Evolutionary conservation across 176 grass and related monocot species (phyloP).

Genomic region (Rhipidocladum racemiflorum): DNA sequence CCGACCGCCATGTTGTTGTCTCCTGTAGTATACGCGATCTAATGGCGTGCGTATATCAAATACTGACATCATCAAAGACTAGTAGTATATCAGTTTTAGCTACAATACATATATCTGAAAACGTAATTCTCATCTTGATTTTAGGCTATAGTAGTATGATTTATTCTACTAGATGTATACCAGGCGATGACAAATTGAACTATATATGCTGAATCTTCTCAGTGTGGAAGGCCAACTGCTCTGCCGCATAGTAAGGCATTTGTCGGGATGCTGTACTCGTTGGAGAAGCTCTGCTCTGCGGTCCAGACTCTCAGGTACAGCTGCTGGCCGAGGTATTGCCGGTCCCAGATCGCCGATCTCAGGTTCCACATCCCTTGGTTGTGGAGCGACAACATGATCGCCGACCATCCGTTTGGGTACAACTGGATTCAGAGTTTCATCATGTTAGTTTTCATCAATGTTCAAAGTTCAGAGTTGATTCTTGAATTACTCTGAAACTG

Average conservation of each 20-base stretch:
- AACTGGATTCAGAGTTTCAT: conserved; percentile 40
- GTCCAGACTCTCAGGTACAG: conserved; percentile 89
- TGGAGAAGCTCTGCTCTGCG: conserved; percentile 59
- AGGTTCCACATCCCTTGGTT: conserved; percentile 96
- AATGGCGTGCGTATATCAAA: too few relatives aligned
- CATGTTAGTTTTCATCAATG: not conserved
- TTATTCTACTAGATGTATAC: conserved; percentile 27
- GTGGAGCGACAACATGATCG: conserved; percentile 88
- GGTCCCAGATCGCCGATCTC: conserved; percentile 65
- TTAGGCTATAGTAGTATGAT: conserved; percentile 15
- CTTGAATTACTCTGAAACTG: not conserved
- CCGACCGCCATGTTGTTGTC: too few relatives aligned
- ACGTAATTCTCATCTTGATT: conserved; percentile 3
- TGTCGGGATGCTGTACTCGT: conserved; percentile 70
- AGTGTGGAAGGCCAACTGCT: conserved; percentile 48
- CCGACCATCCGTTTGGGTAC: conserved; percentile 85
- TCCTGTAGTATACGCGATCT: too few relatives aligned
- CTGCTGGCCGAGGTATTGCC: conserved; percentile 80
- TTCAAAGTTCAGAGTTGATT: conserved; percentile 4
- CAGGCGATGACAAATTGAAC: not conserved
- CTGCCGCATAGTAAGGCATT: conserved; percentile 71
- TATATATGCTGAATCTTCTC: not conserved
- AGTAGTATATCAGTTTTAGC: not conserved
- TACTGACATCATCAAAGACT: conserved; percentile 28
- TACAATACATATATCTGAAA: not conserved